Base-by-base conservation (phyloP, 805 yeast species). In the Candida patagonica region DNA sequence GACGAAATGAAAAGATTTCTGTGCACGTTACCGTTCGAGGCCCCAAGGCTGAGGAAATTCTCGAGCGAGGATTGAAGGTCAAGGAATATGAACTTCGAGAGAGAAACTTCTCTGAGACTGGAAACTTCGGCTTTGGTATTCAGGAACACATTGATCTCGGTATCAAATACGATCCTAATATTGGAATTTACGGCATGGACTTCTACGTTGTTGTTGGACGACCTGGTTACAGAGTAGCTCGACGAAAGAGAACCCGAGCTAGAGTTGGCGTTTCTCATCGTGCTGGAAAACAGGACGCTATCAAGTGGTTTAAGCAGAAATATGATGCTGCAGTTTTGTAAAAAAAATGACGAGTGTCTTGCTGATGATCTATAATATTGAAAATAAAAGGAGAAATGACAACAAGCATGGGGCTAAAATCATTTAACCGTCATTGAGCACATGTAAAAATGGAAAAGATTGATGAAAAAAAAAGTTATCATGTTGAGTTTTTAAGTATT, bases 51-150 rank as follows among this genome's bases (percentile, higher is more conserved):
- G 95, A 87, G 79, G 98, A 92, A 79, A 92, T 92, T 74, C 78
- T 92, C 68, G 98, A 92, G 80, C 85, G 98, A 76, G 98, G 98
- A 70, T 80, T 92, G 65, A 92, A 92, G 80, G 98, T 92, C 70
- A 92, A 89, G 80, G 98, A 92, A 78, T 92, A 87, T 77, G 97
- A 92, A 77, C 83, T 92, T 68, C 78, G 74, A 68, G 73, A 71
- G 67, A 85, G 73, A 71, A 92, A 92, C 94, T 92, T 92, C 80
- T 85, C 96, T 63, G 86, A 78, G 62, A 89, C 97, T 65, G 98
- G 98, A 76, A 92, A 92, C 96, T 92, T 92, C 65, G 98, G 98
- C 78, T 92, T 92, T 81, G 98, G 98, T 82, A 80, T 92, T 68
- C 82, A 84, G 61, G 98, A 92, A 80, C 98, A 92, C 80, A 92